Conservation (phyloP, 2,329 filamentous ascomycete genomes). For the Tolypocladium cylindrosporum region DNA sequence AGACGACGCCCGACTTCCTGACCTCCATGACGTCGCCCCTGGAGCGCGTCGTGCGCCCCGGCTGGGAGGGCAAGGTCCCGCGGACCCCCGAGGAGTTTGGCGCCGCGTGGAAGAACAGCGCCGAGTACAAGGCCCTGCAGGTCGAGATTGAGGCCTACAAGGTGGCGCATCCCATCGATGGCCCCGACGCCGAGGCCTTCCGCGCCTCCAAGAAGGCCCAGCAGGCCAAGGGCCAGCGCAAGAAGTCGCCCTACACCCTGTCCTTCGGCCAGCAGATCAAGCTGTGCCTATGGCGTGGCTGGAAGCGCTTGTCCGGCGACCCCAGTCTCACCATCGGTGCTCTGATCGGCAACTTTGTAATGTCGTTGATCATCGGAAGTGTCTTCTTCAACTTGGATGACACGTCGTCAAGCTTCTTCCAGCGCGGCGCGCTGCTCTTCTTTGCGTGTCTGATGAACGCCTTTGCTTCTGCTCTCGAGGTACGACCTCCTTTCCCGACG, state of each 20-base stretch:
- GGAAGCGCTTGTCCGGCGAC: constrained; percentile 66
- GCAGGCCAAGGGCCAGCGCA: constrained; percentile 48
- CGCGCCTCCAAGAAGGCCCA: constrained; percentile 42
- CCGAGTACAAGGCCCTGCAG: constrained; percentile 39
- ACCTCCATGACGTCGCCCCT: constrained; percentile 56
- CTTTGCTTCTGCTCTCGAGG: constrained; percentile 68
- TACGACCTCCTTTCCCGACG: constrained; percentile 17
- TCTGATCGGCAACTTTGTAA: constrained; percentile 61
- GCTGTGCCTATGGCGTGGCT: constrained; percentile 75
- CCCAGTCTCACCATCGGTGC: constrained; percentile 61
- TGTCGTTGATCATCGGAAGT: constrained; percentile 68
- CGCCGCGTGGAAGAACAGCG: constrained; percentile 44
- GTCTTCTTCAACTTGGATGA: constrained; percentile 69
- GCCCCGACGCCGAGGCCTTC: constrained; percentile 47
- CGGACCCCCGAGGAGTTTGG: constrained; percentile 54
- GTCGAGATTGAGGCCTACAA: constrained; percentile 48
- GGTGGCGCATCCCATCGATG: constrained; percentile 38
- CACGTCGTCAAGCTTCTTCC: constrained; percentile 65
- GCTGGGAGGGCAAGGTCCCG: constrained; percentile 45
- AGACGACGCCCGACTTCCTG: constrained; percentile 62
- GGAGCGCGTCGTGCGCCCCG: constrained; percentile 45
- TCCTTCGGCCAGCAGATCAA: constrained; percentile 66
- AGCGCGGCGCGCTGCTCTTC: constrained; percentile 72
- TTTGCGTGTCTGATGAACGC: constrained; percentile 83
- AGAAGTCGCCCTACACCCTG: constrained; percentile 72